Evolutionary conservation across 2,329 filamentous ascomycete genomes (phyloP).

Genomic region (Alternaria atra): DNA sequence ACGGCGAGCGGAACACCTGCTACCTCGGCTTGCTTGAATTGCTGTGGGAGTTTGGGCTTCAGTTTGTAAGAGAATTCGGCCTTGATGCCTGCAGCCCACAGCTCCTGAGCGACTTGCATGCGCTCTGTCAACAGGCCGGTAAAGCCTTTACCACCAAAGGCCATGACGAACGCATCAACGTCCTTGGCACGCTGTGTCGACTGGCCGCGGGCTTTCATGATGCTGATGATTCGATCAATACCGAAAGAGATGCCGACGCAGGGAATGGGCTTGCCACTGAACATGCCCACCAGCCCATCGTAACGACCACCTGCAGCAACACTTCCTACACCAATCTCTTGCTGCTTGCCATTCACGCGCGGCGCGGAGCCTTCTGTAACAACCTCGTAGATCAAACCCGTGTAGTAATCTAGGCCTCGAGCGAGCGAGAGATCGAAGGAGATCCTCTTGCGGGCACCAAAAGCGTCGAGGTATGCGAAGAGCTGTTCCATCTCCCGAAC

Average conservation of each 20-base stretch:
- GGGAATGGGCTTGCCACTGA: conserved; percentile 88
- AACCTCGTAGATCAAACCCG: conserved; percentile 89
- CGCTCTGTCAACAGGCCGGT: conserved; percentile 82
- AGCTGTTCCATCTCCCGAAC: conserved; percentile 82
- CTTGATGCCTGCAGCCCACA: conserved; percentile 92
- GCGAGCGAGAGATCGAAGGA: conserved; percentile 92
- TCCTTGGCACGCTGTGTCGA: conserved; percentile 72
- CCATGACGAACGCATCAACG: conserved; percentile 94
- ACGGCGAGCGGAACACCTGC: conserved; percentile 84
- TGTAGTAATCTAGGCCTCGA: conserved; percentile 92
- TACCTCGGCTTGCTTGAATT: conserved; percentile 89
- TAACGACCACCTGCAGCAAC: conserved; percentile 91
- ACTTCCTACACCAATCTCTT: conserved; percentile 77
- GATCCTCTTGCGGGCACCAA: conserved; percentile 74
- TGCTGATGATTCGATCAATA: conserved; percentile 93
- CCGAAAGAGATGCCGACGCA: conserved; percentile 93
- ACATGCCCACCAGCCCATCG: conserved; percentile 94
- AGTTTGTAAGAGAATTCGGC: conserved; percentile 90
- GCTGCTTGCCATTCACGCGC: conserved; percentile 45
- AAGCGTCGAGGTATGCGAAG: conserved; percentile 82
- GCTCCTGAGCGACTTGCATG: conserved; percentile 76
- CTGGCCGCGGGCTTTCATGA: conserved; percentile 80
- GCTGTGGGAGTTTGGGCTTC: conserved; percentile 85
- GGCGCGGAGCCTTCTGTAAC: conserved; percentile 80
- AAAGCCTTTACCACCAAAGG: conserved; percentile 87